phyloP scores from a whole-genome alignment of 2,329 filamentous ascomycete species.

The Penicillium sumatraense region DNA sequence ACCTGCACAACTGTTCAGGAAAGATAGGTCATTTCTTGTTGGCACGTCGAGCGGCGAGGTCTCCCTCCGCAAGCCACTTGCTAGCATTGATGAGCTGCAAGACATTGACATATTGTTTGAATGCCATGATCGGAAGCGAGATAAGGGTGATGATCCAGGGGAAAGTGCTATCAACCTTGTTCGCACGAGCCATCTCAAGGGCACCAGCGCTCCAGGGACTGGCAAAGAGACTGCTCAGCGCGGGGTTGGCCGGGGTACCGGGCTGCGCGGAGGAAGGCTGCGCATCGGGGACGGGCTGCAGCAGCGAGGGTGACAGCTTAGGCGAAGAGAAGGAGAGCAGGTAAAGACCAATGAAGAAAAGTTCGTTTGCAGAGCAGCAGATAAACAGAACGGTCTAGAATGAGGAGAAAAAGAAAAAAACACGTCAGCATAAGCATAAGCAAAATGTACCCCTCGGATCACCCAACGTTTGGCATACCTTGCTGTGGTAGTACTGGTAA shows the following conservation, averaged over 20 bases:
- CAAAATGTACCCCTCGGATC: constrained; percentile 10
- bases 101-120: constrained; percentile 93
- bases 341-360: constrained; percentile 98
- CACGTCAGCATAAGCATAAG: constrained; percentile 9
- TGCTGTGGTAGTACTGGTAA: constrained; percentile 97
- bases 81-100: constrained; percentile 93
- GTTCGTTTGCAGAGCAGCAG: constrained; percentile 87
- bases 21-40: constrained; percentile 44
- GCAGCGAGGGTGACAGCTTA: constrained; percentile 81
- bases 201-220: constrained; percentile 92
- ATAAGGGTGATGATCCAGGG: constrained; percentile 82
- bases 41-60: constrained; percentile 57
- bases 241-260: constrained; percentile 69
- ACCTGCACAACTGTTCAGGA: background rate
- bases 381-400: constrained; percentile 83
- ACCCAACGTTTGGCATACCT: constrained; percentile 60
- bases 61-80: constrained; percentile 90
- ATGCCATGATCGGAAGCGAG: constrained; percentile 83
- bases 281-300: constrained; percentile 62
- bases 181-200: constrained; percentile 88
- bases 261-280: constrained; percentile 62
- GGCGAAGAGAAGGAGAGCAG: constrained; percentile 96
- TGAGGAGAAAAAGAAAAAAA: background rate
- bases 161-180: constrained; percentile 81
- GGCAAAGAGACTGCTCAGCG: constrained; percentile 76